Evolutionary conservation across 225 moss, liverwort and hornwort species (phyloP).

Genomic region (Straminergon stramineum): DNA sequence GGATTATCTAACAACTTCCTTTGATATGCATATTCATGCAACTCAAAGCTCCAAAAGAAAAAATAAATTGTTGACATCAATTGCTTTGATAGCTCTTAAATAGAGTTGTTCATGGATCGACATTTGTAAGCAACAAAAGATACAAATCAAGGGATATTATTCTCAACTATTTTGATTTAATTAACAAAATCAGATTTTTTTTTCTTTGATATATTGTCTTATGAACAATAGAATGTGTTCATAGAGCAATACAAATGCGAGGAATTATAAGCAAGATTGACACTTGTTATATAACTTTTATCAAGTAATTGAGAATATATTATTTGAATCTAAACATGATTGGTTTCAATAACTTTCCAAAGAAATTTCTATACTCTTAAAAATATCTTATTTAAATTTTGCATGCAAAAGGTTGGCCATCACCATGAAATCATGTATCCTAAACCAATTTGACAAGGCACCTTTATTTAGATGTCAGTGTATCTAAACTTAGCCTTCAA

Average conservation of each 20-base stretch:
- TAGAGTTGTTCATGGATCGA: background rate
- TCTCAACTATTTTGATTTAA: background rate
- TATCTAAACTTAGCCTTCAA: background rate
- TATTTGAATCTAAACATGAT: background rate
- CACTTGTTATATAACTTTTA: background rate
- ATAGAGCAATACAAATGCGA: background rate
- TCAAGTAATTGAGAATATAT: background rate
- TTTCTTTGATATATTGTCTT: too few species aligned
- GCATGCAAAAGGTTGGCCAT: background rate
- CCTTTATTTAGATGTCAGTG: background rate
- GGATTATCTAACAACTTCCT: background rate
- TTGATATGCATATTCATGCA: background rate
- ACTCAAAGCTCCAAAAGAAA: fast-evolving
- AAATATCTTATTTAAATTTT: background rate
- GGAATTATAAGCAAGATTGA: background rate
- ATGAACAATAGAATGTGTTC: background rate
- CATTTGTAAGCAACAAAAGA: background rate
- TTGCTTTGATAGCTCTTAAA: background rate
- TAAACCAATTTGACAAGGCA: background rate
- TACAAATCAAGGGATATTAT: background rate
- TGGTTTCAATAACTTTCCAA: background rate
- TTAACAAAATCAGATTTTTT: too few species aligned
- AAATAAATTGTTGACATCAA: background rate
- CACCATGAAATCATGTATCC: background rate
- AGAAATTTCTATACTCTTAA: background rate